Percentiles rank a stretch among this genome's conserved stretches.
These are phyloP conservation scores for Verticillium dahliae DNA, from an alignment of 2,329 filamentous ascomycete genomes.

Conservation along the genomic window DNA sequence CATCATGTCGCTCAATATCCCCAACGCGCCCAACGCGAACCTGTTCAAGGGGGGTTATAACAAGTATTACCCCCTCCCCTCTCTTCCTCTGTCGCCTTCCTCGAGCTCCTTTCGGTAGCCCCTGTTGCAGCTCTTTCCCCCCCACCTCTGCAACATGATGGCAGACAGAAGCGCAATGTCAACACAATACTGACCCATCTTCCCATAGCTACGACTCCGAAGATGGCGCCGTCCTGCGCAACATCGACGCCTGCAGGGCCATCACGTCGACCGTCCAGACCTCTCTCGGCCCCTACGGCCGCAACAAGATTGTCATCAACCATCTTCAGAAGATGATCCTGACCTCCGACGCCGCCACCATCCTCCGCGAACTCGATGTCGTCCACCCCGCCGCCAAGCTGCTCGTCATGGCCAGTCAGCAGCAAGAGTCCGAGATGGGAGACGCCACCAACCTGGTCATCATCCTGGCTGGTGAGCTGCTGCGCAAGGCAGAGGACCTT, in stretches of 20 bases:
- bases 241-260: conserved; percentile 96
- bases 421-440: conserved; percentile 98
- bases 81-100: conserved; percentile 5
- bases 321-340: conserved; percentile 99
- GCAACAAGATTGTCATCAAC: conserved; percentile 99
- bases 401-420: conserved; percentile 96
- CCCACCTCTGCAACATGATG: conserved; percentile 4
- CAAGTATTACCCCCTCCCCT: conserved; percentile 56
- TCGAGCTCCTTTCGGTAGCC: conserved; percentile 8
- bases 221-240: conserved; percentile 96
- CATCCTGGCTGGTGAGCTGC: conserved; percentile 85
- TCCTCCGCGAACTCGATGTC: conserved; percentile 93
- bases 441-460: conserved; percentile 98
- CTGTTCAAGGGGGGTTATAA: conserved; percentile 97
- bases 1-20: conserved; percentile 91
- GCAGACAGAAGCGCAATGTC: background rate
- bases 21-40: conserved; percentile 84
- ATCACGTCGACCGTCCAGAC: conserved; percentile 96
- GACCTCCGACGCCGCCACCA: conserved; percentile 95
- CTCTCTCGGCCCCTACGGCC: conserved; percentile 91
- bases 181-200: conserved; percentile 20
- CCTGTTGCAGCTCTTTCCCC: conserved; percentile 8
- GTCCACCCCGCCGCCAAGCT: conserved; percentile 97
- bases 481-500: conserved; percentile 95
- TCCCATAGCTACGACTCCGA: conserved; percentile 84